Evolutionary conservation across 31 red algal species (phyloP).

Genomic region (Asparagopsis taxiformis): DNA sequence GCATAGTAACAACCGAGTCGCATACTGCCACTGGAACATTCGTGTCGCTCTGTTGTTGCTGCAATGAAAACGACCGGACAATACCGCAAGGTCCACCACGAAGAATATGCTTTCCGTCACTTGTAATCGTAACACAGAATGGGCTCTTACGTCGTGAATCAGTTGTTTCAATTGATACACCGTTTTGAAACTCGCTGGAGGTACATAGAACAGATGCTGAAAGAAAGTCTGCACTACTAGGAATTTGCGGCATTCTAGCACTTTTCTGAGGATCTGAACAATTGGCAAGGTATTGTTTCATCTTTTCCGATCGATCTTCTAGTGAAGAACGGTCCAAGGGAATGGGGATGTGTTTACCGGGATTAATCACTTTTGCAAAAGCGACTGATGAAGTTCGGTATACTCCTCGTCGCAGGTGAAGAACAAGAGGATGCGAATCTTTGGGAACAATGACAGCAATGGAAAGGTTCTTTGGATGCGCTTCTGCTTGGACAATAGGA

Average conservation of each 20-base stretch:
- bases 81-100: slow-evolving; percentile 61
- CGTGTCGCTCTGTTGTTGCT: not conserved
- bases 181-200: slow-evolving; percentile 36
- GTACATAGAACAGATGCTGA: slow-evolving; percentile 36
- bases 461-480: slow-evolving; percentile 38
- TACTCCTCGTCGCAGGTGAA: slow-evolving; percentile 46
- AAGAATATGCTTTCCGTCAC: slow-evolving; percentile 30
- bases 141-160: slow-evolving; percentile 34
- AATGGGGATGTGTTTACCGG: slow-evolving; percentile 1
- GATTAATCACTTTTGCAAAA: slow-evolving; percentile 22
- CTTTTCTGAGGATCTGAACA: not conserved
- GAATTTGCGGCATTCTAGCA: slow-evolving; percentile 18
- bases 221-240: slow-evolving; percentile 2
- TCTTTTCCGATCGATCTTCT: not conserved
- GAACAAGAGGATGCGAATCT: slow-evolving; percentile 44
- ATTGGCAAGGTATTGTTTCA: not conserved
- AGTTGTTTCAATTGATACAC: slow-evolving; percentile 17
- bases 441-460: slow-evolving; percentile 47
- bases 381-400: slow-evolving; percentile 16
- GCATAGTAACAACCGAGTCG: slow-evolving; percentile 35
- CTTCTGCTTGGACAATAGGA: slow-evolving; percentile 34
- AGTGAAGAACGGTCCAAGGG: not conserved
- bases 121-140: slow-evolving; percentile 49
- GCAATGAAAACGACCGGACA: slow-evolving; percentile 53
- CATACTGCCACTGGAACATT: slow-evolving; percentile 24